A percentile compares a stretch with the other conserved stretches of the same genome.
Evolutionary conservation across 441 rosid genomes (phyloP).

Genomic region (Viola pubescens): DNA sequence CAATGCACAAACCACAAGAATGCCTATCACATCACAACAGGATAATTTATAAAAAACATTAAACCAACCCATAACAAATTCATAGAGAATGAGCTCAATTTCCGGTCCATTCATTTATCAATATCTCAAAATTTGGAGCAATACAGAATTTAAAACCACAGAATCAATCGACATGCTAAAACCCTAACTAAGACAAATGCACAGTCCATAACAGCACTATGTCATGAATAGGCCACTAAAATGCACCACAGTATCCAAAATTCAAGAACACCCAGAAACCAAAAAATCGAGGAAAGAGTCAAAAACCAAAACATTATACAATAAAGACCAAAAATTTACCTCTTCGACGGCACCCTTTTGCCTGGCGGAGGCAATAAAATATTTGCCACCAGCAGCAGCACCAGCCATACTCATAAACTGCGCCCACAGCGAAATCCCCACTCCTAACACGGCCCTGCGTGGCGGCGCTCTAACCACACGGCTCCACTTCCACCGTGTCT

Average conservation of each 20-base stretch:
- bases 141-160: background rate
- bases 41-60: background rate
- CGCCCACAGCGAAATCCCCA: conserved; percentile 53
- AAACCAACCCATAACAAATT: background rate
- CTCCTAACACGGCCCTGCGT: conserved; percentile 48
- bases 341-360: conserved; percentile 53
- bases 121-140: background rate
- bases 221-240: background rate
- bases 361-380: conserved; percentile 69
- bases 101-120: background rate
- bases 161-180: background rate
- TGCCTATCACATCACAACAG: background rate
- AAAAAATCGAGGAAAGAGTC: background rate
- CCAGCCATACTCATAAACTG: conserved; percentile 40
- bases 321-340: conserved; percentile 31
- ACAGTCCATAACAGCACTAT: too few species aligned
- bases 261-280: conserved; percentile 14
- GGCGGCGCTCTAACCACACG: conserved; percentile 26
- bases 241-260: conserved; percentile 1
- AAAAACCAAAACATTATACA: background rate
- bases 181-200: background rate
- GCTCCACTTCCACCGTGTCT: conserved; percentile 21
- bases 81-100: background rate
- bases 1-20: background rate
- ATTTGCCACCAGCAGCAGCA: conserved; percentile 25